phyloP scores from a whole-genome alignment of 148 eudicot genomes.

The Dysphania ambrosioides region DNA sequence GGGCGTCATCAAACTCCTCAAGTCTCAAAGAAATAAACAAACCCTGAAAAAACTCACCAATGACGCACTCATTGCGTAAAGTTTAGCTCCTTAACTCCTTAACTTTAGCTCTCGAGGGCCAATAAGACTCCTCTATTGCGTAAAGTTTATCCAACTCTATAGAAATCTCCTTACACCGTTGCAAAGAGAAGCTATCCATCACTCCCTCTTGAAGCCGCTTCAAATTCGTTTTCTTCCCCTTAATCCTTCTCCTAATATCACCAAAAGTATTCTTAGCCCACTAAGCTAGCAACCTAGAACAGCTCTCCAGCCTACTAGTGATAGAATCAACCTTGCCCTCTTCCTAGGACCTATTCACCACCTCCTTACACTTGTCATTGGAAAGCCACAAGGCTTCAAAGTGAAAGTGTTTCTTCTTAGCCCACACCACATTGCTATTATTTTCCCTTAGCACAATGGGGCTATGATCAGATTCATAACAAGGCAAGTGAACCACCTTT shows the following conservation, averaged over 20 bases:
- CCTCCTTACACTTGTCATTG: background rate
- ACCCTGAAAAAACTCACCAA: too few species aligned
- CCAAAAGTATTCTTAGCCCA: background rate
- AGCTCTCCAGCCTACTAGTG: background rate
- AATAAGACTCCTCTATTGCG: too few species aligned
- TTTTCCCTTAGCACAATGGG: background rate
- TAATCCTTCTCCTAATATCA: too few species aligned
- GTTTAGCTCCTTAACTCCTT: background rate
- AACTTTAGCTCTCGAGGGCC: too few species aligned
- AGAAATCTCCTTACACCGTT: background rate
- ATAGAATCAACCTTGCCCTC: too few species aligned
- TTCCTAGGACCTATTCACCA: background rate
- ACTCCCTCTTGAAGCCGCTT: background rate
- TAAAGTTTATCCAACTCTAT: background rate
- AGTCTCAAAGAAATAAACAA: background rate
- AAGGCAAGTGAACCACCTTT: background rate
- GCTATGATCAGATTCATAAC: background rate
- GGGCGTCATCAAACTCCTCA: fast-evolving
- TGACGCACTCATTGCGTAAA: background rate
- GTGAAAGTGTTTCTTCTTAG: background rate
- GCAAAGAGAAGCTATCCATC: too few species aligned
- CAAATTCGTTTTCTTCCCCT: background rate
- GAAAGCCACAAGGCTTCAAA: background rate
- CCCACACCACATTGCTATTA: background rate
- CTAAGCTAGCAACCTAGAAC: background rate